A percentile compares a stretch with the other conserved stretches of the same genome.
Conservation (phyloP, 1,139 yeast species). For the Zygosaccharomyces pseudobailii region DNA sequence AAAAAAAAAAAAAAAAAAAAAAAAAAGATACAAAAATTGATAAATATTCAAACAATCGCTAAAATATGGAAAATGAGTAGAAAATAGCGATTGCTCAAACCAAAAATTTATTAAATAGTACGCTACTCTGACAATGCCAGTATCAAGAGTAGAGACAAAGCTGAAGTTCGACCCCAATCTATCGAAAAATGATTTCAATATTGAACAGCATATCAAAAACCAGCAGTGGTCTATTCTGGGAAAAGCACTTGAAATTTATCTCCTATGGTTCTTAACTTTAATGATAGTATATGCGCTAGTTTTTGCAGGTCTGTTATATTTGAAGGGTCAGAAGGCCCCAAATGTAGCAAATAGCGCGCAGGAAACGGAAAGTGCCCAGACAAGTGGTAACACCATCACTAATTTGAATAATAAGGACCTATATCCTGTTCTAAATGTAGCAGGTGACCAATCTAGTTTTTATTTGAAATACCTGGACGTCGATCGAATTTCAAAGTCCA, state of each 20-base stretch:
- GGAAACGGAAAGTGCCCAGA: not conserved
- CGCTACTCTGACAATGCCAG: too few relatives aligned
- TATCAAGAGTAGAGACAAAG: not conserved
- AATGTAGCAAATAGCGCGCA: not conserved
- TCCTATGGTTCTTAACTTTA: not conserved
- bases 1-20: too few relatives aligned
- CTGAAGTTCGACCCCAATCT: not conserved
- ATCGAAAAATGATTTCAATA: not conserved
- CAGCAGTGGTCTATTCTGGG: conserved; percentile 4
- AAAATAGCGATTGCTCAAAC: too few relatives aligned
- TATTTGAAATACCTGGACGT: conserved; percentile 5
- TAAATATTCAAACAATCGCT: too few relatives aligned
- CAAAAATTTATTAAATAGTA: too few relatives aligned
- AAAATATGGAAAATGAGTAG: too few relatives aligned
- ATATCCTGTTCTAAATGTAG: conserved; percentile 6
- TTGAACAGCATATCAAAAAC: not conserved
- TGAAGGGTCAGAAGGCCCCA: not conserved
- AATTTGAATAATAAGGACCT: conserved; percentile 5
- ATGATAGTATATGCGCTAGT: conserved; percentile 2
- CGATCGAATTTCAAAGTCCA: not conserved
- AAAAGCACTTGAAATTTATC: conserved; percentile 2
- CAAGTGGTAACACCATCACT: not conserved
- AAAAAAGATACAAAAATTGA: too few relatives aligned
- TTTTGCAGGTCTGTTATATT: conserved; percentile 1
- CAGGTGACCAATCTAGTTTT: conserved; percentile 4